phyloP scores from a whole-genome alignment of 2,329 filamentous ascomycete species.

The Neocucurbitaria cava region DNA sequence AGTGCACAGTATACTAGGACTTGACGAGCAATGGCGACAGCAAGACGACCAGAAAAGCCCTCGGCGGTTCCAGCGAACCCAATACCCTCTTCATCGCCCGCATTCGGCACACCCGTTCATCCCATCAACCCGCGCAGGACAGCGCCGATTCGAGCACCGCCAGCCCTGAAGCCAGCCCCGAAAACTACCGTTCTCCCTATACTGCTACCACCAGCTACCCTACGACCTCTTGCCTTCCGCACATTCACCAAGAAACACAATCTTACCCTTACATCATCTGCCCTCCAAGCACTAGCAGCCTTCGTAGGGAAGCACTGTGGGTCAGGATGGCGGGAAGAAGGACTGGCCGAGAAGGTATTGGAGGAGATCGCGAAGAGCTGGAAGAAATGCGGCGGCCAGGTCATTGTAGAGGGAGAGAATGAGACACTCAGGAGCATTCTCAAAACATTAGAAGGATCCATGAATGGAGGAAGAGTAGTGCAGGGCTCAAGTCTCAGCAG shows the following conservation, averaged over 20 bases:
- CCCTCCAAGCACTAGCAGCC: slow-evolving; percentile 80
- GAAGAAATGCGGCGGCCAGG: slow-evolving; percentile 87
- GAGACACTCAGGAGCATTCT: slow-evolving; percentile 80
- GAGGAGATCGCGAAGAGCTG: slow-evolving; percentile 91
- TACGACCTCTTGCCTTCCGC: slow-evolving; percentile 90
- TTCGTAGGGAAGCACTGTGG: slow-evolving; percentile 96
- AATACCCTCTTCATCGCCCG: slow-evolving; percentile 87
- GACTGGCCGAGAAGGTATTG: slow-evolving; percentile 87
- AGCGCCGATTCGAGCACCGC: slow-evolving; percentile 53
- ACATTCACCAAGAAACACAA: slow-evolving; percentile 98
- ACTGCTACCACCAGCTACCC: slow-evolving; percentile 81
- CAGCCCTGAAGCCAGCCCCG: slow-evolving; percentile 58
- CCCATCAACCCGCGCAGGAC: slow-evolving; percentile 67
- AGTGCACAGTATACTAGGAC: not conserved
- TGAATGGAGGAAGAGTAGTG: slow-evolving; percentile 80
- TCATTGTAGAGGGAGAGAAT: slow-evolving; percentile 83
- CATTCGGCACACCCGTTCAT: slow-evolving; percentile 85
- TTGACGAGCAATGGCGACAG: slow-evolving; percentile 32
- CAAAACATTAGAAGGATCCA: slow-evolving; percentile 82
- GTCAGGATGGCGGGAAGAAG: slow-evolving; percentile 94
- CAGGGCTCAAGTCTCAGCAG: slow-evolving; percentile 63
- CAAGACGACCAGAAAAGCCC: slow-evolving; percentile 40
- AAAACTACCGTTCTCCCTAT: slow-evolving; percentile 80
- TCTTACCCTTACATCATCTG: slow-evolving; percentile 86
- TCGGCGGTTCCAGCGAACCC: slow-evolving; percentile 56